phyloP scores from a whole-genome alignment of 2,329 filamentous ascomycete genomes.

The Aspergillus sclerotialis region DNA sequence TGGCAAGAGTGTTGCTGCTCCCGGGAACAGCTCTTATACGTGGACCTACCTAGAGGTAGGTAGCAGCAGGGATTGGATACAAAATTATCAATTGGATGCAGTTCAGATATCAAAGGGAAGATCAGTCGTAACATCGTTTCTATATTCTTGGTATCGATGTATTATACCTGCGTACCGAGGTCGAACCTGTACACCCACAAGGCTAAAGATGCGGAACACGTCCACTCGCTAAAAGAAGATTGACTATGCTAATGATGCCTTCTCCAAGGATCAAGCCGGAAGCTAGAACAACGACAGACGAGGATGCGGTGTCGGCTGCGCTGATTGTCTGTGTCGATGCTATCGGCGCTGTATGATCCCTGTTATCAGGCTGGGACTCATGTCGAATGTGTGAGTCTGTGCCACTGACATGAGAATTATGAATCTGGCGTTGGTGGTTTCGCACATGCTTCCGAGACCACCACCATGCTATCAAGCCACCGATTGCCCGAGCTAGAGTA shows the following conservation, averaged over 20 bases:
- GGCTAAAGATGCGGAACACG: slow-evolving; percentile 64
- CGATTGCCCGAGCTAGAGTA: slow-evolving; percentile 78
- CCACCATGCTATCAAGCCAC: slow-evolving; percentile 70
- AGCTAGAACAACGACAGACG: slow-evolving; percentile 81
- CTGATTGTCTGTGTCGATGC: slow-evolving; percentile 36
- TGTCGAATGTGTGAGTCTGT: not conserved
- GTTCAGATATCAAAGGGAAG: too few relatives aligned
- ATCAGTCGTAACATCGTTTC: not conserved
- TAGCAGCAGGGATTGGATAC: too few relatives aligned
- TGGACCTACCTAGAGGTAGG: too few relatives aligned
- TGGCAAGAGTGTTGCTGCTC: too few relatives aligned
- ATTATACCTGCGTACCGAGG: not conserved
- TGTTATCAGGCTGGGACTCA: slow-evolving; percentile 1
- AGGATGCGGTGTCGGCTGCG: slow-evolving; percentile 31
- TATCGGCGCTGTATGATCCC: not conserved
- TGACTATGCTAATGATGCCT: slow-evolving; percentile 85
- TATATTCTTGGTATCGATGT: slow-evolving; percentile 1
- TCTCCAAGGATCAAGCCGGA: slow-evolving; percentile 87
- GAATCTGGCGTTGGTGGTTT: not conserved
- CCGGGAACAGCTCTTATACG: too few relatives aligned
- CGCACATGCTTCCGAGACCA: slow-evolving; percentile 53
- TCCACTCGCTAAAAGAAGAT: slow-evolving; percentile 71
- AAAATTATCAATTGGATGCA: too few relatives aligned
- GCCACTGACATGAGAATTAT: not conserved
- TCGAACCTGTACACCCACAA: not conserved